Base-by-base conservation (phyloP, 2,329 filamentous ascomycete species). In the Monilinia fructicola region DNA sequence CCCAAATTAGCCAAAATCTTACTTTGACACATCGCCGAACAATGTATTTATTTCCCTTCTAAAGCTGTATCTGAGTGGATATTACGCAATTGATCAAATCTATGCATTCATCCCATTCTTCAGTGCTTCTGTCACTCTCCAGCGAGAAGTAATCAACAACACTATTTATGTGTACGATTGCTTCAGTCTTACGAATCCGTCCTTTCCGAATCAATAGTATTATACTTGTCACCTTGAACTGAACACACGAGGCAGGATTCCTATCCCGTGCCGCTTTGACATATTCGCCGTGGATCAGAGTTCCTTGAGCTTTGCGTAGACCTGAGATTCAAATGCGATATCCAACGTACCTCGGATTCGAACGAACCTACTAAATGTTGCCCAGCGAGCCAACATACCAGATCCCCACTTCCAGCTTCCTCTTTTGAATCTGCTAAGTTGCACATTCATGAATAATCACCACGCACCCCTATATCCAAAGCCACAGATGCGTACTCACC, bases 11-110 rank as follows among this genome's bases (percentile, higher is more conserved):
- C 58, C 44, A 50, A n/a, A 60, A 21, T 26, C n/a, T 38, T 18
- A 50, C 58, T 38, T 50, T 50, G 31, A 7, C 44, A 26, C 38
- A 23, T 60, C 58, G 58, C 44, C 44, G 58, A 50, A 50, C 21
- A 60, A 60, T 35, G 50, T 38, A 12, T 14, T n/a, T 38, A 12
- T 14, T n/a, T 60, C 10, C 14, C 44, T 12, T 60, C 5, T 35
- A 35, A 35, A 35, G 31, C 31, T 38, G 28, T 21, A 14, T 40
- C 6, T 21, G 28, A 21, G 31, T 50, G 58, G 31, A 50, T 18
- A 40, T 61, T 26, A 40, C 44, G 14, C 44, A 26, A 50, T 38
- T 38, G 35, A 26, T 54, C 28, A 23, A 26, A 60, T 10, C 38
- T 16, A 38, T 50, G 14, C 31, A 26, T 21, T 23, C 7, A 50